A percentile compares a stretch with the other conserved stretches of the same genome.
These are phyloP conservation scores for Ophiosphaerella korrae DNA, from an alignment of 2,329 filamentous ascomycete species.

Conservation along the genomic window DNA sequence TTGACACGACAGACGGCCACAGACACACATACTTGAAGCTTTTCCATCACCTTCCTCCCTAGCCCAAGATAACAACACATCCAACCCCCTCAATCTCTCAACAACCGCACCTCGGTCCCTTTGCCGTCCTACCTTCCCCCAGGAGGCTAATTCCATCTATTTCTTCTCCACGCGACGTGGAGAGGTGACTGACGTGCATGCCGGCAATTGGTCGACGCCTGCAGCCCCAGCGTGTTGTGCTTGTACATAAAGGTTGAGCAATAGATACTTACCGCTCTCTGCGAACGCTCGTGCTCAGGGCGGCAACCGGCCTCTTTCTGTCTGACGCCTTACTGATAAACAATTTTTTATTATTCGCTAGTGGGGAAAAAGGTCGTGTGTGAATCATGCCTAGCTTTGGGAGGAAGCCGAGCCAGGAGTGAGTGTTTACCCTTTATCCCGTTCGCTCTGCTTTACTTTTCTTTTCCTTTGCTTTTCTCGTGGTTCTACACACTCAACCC, in stretches of 20 bases:
- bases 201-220: conserved; percentile 17
- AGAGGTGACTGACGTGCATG: conserved; percentile 21
- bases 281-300: conserved; percentile 4
- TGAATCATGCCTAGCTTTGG: conserved; percentile 48
- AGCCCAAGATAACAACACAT: not conserved
- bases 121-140: not conserved
- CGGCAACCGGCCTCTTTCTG: not conserved
- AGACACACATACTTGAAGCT: conserved; percentile 14
- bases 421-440: conserved; percentile 21
- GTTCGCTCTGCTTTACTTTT: conserved; percentile 7
- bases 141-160: too few species aligned
- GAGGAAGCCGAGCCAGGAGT: conserved; percentile 49
- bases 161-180: conserved; percentile 17
- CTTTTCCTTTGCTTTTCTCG: conserved; percentile 12
- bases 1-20: conserved; percentile 2
- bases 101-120: too few species aligned
- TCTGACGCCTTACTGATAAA: conserved; percentile 1
- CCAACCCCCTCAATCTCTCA: not conserved
- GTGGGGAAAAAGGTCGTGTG: not conserved
- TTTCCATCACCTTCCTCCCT: conserved; percentile 4
- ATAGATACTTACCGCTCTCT: conserved; percentile 10
- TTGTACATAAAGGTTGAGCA: conserved; percentile 10
- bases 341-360: conserved; percentile 7
- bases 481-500: conserved; percentile 8
- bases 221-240: conserved; percentile 11